phyloP scores from a whole-genome alignment of 2,329 filamentous ascomycete genomes.

The Fusarium brevicatenulatum region DNA sequence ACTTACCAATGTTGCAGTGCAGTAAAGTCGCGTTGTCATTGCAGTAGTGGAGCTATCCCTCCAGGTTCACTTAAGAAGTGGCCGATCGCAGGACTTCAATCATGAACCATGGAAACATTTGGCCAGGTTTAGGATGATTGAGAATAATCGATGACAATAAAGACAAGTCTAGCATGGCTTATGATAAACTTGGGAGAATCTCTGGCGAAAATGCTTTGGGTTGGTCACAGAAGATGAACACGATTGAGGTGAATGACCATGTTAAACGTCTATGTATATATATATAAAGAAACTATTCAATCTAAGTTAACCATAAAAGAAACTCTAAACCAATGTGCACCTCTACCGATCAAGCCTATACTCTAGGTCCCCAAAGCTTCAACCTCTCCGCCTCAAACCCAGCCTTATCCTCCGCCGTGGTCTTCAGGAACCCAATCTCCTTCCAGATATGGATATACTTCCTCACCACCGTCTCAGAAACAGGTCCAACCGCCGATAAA shows the following conservation, averaged over 20 bases:
- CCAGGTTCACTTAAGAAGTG: background rate
- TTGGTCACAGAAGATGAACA: too few species aligned
- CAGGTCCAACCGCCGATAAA: slow-evolving; percentile 7
- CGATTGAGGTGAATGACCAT: background rate
- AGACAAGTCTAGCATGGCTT: accelerated
- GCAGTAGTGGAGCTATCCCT: background rate
- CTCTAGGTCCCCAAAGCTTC: slow-evolving; percentile 20
- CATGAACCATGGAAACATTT: accelerated
- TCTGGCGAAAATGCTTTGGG: accelerated
- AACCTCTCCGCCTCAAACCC: slow-evolving; percentile 24
- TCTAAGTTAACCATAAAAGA: background rate
- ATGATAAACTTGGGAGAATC: accelerated
- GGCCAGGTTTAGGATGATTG: accelerated
- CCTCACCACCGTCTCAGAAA: slow-evolving; percentile 21
- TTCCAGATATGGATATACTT: slow-evolving; percentile 41
- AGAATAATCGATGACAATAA: background rate
- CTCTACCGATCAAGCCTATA: background rate
- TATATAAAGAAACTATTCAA: background rate
- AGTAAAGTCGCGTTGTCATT: background rate
- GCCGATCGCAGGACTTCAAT: background rate
- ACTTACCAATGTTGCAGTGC: background rate
- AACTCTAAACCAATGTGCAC: background rate
- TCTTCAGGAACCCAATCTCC: slow-evolving; percentile 38
- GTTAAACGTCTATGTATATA: background rate
- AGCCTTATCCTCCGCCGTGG: slow-evolving; percentile 22